Evolutionary conservation across 179 eudicot genomes (phyloP), one percentile per base, ranked within the genome.

Genomic region (Heliamphora pulchella): DNA sequence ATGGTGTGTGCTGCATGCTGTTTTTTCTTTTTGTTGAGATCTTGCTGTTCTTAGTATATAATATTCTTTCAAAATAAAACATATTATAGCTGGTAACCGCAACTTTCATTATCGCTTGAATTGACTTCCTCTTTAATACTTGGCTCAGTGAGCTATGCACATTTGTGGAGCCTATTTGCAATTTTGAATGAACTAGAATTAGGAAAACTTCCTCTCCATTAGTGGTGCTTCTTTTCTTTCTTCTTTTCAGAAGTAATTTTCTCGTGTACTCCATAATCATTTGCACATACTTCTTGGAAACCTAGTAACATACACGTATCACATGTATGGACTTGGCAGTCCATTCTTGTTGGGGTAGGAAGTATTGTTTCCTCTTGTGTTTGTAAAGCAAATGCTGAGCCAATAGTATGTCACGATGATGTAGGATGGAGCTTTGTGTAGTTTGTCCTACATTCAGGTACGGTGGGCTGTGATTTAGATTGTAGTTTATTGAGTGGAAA

Each of bases 1-100:
- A 63, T 82, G 84, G 84, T 82, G 22, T 22, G 65, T 59, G 72
- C 69, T 44, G 46, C 39, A 44, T 61, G 18, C n/a, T 58, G 51
- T 17, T 17, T 0, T 31, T 31, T 31, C 31, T 31, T 31, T 31
- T 68, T 10, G 5, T 68, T 44, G 6, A 68, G 51, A 44, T 10
- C 3, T 18, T 68, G 73, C 73, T 44, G 14, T 4, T 68, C 14
- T 6, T 31, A 31, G 31, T 31, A 31, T 31, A 31, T 43, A 70
- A 8, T 5, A 39, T 57, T 59, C 22, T 15, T 8, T 75, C 44
- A 9, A 41, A 41, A 68, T 68, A 43, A n/a, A 54, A 61, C 43
- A 51, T 46, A 46, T 7, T 70, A 46, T 54, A 22, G 62, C 22
- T 18, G 8, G 43, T 54, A 55, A 73, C 18, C 11, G 2, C 62